Percentiles rank a stretch among this genome's conserved stretches.
Conservation (phyloP, 192 early-diverging fungal genomes). For the Geranomyces variabilis region DNA sequence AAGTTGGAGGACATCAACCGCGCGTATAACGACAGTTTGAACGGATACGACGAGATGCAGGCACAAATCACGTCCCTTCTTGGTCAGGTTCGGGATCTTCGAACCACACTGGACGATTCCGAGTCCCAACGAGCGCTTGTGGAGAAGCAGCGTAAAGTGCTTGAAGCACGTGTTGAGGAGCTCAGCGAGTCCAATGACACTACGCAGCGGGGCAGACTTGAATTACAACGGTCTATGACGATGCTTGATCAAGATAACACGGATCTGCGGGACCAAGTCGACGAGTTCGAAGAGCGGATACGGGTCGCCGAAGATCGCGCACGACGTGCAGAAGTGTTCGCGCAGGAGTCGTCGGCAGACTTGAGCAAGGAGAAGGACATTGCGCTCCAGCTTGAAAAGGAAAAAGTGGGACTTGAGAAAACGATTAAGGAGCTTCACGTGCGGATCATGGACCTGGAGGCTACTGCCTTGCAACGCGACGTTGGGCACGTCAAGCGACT, state of each 20-base stretch:
- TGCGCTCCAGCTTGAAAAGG: slow-evolving; percentile 57
- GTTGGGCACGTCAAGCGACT: slow-evolving; percentile 58
- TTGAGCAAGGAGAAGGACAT: slow-evolving; percentile 71
- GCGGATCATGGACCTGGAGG: slow-evolving; percentile 78
- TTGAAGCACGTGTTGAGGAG: slow-evolving; percentile 80
- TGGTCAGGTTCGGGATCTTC: slow-evolving; percentile 63
- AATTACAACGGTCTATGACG: slow-evolving; percentile 70
- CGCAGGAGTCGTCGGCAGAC: slow-evolving; percentile 67
- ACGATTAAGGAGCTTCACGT: slow-evolving; percentile 78
- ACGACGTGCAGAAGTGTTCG: slow-evolving; percentile 66
- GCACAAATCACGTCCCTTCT: slow-evolving; percentile 58
- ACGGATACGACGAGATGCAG: slow-evolving; percentile 64
- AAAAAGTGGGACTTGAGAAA: slow-evolving; percentile 76
- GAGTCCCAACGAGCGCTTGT: slow-evolving; percentile 66
- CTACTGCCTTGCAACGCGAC: slow-evolving; percentile 58
- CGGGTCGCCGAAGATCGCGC: slow-evolving; percentile 69
- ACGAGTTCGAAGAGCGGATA: slow-evolving; percentile 73
- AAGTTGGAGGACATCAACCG: slow-evolving; percentile 73
- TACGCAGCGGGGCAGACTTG: slow-evolving; percentile 66
- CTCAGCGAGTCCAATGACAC: slow-evolving; percentile 67
- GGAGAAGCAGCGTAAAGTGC: slow-evolving; percentile 70
- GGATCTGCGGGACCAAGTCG: slow-evolving; percentile 70
- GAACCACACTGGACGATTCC: slow-evolving; percentile 64
- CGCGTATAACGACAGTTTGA: slow-evolving; percentile 63
- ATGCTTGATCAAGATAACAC: slow-evolving; percentile 76